Percentiles rank a stretch among this genome's conserved stretches.
Evolutionary conservation across 805 yeast genomes (phyloP).

Genomic region (Metschnikowia koreensis): DNA sequence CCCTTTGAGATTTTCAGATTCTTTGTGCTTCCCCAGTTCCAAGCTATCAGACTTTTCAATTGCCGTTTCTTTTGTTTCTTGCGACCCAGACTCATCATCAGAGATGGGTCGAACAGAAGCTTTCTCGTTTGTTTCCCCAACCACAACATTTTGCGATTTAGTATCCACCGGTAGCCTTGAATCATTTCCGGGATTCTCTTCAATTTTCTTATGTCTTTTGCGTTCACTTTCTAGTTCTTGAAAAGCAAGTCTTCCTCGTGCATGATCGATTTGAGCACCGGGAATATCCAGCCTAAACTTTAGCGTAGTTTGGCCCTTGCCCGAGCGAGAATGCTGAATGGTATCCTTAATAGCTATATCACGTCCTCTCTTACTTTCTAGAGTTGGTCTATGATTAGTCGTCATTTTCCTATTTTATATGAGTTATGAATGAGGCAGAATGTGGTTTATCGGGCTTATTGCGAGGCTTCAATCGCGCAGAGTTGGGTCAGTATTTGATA

Average conservation of each 20-base stretch:
- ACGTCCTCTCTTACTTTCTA: slow-evolving; percentile 41
- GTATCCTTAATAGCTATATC: slow-evolving; percentile 28
- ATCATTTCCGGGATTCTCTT: background rate
- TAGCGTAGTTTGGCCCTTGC: slow-evolving; percentile 31
- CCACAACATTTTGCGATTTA: background rate
- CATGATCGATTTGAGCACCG: slow-evolving; percentile 16
- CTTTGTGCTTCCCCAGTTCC: background rate
- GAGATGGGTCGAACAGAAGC: background rate
- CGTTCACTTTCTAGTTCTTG: slow-evolving; percentile 21
- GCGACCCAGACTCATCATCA: background rate
- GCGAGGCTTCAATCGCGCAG: no score
- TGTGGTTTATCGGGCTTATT: background rate
- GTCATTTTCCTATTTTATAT: slow-evolving; percentile 25
- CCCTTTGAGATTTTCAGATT: background rate
- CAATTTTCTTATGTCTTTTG: slow-evolving; percentile 1
- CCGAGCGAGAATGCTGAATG: slow-evolving; percentile 35
- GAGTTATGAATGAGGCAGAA: no score
- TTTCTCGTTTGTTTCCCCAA: background rate
- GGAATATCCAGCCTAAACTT: slow-evolving; percentile 32
- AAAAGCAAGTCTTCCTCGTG: slow-evolving; percentile 21
- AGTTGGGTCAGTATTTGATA: no score
- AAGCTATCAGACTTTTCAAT: background rate
- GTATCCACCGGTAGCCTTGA: background rate
- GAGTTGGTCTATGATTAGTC: slow-evolving; percentile 44
- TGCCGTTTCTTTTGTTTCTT: background rate